Conservation (phyloP, 2,329 filamentous ascomycete species). For the Calonectria henricotiae region DNA sequence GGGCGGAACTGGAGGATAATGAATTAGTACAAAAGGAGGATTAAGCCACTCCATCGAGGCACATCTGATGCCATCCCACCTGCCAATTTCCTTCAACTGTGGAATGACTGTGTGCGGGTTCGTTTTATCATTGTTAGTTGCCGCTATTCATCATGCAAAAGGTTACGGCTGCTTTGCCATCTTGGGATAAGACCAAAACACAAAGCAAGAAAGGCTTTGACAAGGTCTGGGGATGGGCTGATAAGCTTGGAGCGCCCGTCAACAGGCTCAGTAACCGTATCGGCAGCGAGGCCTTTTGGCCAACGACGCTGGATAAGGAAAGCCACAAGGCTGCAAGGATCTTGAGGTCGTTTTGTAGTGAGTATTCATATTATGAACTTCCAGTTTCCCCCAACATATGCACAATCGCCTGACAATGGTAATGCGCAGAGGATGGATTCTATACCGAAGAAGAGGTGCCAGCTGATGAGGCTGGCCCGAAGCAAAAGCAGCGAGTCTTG, state of each 20-base stretch:
- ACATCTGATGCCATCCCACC: no score
- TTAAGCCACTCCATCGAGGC: constrained; percentile 6
- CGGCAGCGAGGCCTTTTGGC: constrained; percentile 88
- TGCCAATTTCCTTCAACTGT: background rate
- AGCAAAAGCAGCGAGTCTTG: constrained; percentile 64
- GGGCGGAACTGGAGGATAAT: constrained; percentile 15
- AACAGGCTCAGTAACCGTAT: constrained; percentile 87
- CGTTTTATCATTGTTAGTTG: background rate
- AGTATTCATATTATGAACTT: constrained; percentile 49
- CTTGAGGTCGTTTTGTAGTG: constrained; percentile 87
- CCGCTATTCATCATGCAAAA: constrained; percentile 55
- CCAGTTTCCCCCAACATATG: no score
- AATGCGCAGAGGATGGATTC: constrained; percentile 67
- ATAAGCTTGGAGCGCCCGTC: constrained; percentile 78
- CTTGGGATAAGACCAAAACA: constrained; percentile 71
- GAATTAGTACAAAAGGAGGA: constrained; percentile 4
- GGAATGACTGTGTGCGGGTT: background rate
- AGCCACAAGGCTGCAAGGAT: constrained; percentile 92
- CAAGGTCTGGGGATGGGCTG: constrained; percentile 74
- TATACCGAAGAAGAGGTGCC: constrained; percentile 61
- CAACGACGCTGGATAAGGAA: constrained; percentile 88
- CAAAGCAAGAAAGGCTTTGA: constrained; percentile 79
- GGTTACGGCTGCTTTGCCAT: constrained; percentile 56
- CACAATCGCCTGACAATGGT: background rate
- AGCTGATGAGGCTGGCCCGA: constrained; percentile 54